A percentile compares a stretch with the other conserved stretches of the same genome.
Evolutionary conservation across 2,329 filamentous ascomycete genomes (phyloP).

Genomic region (Westerdykella aurantiaca): DNA sequence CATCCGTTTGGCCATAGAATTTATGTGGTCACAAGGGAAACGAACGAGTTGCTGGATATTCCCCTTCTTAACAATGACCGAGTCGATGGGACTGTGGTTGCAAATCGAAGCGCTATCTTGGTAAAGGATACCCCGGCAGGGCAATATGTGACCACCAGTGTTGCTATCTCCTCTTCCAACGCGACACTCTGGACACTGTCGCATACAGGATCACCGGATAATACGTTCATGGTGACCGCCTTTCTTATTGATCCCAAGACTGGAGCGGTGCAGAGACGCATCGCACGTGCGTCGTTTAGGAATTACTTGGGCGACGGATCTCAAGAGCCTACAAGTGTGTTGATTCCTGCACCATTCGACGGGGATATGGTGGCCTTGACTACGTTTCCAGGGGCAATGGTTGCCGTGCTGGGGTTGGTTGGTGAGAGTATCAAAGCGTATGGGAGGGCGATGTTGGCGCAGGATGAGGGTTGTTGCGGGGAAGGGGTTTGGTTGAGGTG

Average conservation of each 20-base stretch:
- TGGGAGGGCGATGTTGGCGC: neutral
- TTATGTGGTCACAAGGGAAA: constrained; percentile 16
- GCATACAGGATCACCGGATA: constrained; percentile 6
- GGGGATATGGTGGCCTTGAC: constrained; percentile 15
- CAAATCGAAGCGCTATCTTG: neutral
- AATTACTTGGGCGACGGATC: constrained; percentile 3
- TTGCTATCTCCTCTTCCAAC: constrained; percentile 16
- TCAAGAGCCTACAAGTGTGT: constrained; percentile 5
- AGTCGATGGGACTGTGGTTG: neutral
- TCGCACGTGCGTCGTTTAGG: constrained; percentile 14
- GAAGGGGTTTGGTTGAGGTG: constrained; percentile 8
- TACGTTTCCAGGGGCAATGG: constrained; percentile 14
- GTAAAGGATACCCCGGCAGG: neutral
- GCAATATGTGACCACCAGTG: constrained; percentile 10
- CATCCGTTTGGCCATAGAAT: constrained; percentile 13
- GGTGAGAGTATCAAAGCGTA: constrained; percentile 1
- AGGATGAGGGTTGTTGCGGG: constrained; percentile 5
- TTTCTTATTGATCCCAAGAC: constrained; percentile 15
- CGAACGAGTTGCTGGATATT: constrained; percentile 17
- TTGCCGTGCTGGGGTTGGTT: constrained; percentile 15
- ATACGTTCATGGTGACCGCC: constrained; percentile 11
- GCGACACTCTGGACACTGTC: constrained; percentile 18
- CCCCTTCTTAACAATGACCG: constrained; percentile 1
- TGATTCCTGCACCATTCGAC: constrained; percentile 11
- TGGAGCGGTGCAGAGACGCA: constrained; percentile 13